A percentile compares a stretch with the other conserved stretches of the same genome.
Conservation (phyloP, 805 yeast genomes). For the Saturnispora quitensis region DNA sequence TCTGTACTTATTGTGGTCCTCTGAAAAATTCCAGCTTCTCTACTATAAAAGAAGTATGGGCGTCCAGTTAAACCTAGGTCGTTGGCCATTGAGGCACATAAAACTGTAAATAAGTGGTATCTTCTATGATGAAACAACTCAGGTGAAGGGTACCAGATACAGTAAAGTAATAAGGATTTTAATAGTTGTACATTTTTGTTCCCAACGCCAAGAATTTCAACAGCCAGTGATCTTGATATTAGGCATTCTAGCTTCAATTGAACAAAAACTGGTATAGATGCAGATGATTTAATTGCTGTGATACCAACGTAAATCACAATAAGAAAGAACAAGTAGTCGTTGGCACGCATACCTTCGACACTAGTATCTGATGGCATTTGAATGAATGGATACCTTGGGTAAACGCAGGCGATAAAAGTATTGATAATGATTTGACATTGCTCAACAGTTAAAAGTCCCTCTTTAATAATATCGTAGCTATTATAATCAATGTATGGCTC, state of each 20-base stretch:
- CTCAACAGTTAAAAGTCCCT: conserved; percentile 46
- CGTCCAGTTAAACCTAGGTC: conserved; percentile 67
- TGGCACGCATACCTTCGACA: conserved; percentile 38
- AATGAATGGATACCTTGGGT: conserved; percentile 48
- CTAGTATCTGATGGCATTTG: conserved; percentile 36
- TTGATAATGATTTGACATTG: conserved; percentile 52
- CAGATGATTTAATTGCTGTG: conserved; percentile 26
- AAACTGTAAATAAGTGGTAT: conserved; percentile 56
- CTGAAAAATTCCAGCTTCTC: conserved; percentile 32
- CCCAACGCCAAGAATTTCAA: conserved; percentile 62
- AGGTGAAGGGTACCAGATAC: conserved; percentile 78
- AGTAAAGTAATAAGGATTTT: conserved; percentile 49
- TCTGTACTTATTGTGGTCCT: conserved; percentile 29
- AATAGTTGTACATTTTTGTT: conserved; percentile 61
- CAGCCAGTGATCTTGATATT: conserved; percentile 40
- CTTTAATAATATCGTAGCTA: conserved; percentile 41
- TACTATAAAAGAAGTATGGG: conserved; percentile 34
- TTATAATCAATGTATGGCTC: conserved; percentile 17
- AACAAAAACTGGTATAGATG: conserved; percentile 28
- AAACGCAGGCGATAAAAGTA: conserved; percentile 39
- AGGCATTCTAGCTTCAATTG: conserved; percentile 43
- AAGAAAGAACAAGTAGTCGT: conserved; percentile 54
- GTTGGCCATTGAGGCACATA: conserved; percentile 59
- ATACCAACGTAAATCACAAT: conserved; percentile 58
- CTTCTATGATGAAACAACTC: conserved; percentile 75